Conservation (phyloP, 371 early-diverging fungal species). For the Mucor circinelloides region DNA sequence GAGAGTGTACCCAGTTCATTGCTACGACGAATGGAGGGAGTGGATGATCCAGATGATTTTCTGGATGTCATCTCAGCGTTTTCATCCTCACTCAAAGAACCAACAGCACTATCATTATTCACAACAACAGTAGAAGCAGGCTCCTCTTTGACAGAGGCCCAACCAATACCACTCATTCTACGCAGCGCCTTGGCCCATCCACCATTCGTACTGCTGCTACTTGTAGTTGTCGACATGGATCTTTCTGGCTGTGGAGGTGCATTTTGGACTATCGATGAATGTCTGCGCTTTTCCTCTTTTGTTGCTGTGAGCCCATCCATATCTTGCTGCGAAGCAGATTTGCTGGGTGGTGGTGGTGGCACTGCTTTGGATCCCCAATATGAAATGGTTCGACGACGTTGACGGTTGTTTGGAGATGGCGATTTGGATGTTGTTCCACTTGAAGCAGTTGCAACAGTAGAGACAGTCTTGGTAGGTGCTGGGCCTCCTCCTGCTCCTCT, state of each 20-base stretch:
- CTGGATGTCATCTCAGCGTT: neutral
- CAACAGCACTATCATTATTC: constrained; percentile 23
- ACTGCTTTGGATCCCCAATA: constrained; percentile 44
- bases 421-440: neutral
- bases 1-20: constrained; percentile 47
- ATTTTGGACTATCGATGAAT: constrained; percentile 15
- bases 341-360: constrained; percentile 3
- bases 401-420: constrained; percentile 14
- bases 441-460: constrained; percentile 18
- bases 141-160: constrained; percentile 33
- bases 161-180: constrained; percentile 50
- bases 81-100: constrained; percentile 22
- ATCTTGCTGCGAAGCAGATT: constrained; percentile 1
- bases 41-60: constrained; percentile 25
- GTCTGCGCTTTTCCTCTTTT: constrained; percentile 16
- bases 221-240: constrained; percentile 21
- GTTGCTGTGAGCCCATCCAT: neutral
- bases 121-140: neutral
- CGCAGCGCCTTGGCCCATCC: constrained; percentile 54
- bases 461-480: constrained; percentile 36
- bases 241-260: constrained; percentile 20
- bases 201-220: constrained; percentile 15
- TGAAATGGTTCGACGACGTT: constrained; percentile 52
- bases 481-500: constrained; percentile 17
- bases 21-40: constrained; percentile 44